Percentiles rank a stretch among this genome's conserved stretches.
Conservation (phyloP, 1,284 basidiomycete species). For the Leccinum olivaceoglutinosum region DNA sequence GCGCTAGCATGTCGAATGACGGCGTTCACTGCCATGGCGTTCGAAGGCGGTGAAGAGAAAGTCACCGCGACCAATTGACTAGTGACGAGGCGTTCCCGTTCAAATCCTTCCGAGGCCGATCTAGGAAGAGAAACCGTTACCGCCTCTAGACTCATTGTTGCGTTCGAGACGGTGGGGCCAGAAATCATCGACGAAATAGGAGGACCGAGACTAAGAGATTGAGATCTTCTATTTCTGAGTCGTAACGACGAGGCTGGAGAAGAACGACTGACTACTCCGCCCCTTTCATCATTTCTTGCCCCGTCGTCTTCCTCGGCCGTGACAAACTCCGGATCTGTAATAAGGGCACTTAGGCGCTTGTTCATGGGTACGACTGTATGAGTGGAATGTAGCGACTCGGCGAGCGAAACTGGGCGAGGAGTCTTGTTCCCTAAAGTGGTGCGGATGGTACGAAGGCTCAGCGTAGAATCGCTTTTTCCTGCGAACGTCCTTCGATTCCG, state of each 20-base stretch:
- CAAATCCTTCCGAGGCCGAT: constrained; percentile 26
- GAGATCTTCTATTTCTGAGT: constrained; percentile 51
- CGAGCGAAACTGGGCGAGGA: constrained; percentile 68
- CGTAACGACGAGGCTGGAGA: constrained; percentile 30
- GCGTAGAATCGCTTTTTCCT: constrained; percentile 69
- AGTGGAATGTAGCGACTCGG: constrained; percentile 66
- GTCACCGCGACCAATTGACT: constrained; percentile 14
- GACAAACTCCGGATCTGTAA: constrained; percentile 58
- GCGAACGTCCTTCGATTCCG: constrained; percentile 57
- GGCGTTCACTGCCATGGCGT: constrained; percentile 8
- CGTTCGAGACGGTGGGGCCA: constrained; percentile 19
- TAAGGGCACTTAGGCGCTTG: constrained; percentile 61
- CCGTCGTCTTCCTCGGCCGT: constrained; percentile 47
- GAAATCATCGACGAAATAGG: constrained; percentile 29
- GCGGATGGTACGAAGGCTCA: constrained; percentile 65
- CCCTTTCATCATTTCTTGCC: constrained; percentile 32
- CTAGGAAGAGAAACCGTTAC: constrained; percentile 28
- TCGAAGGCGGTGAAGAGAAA: constrained; percentile 20
- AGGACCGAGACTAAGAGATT: constrained; percentile 50
- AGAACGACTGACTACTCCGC: constrained; percentile 16
- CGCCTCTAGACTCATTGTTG: constrained; percentile 30
- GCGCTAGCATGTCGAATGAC: constrained; percentile 13
- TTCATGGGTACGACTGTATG: constrained; percentile 60
- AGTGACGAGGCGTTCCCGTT: constrained; percentile 20
- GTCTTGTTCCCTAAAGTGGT: constrained; percentile 46